Conservation (phyloP, 139 green algal genomes). For the Diplosphaera chodatii region DNA sequence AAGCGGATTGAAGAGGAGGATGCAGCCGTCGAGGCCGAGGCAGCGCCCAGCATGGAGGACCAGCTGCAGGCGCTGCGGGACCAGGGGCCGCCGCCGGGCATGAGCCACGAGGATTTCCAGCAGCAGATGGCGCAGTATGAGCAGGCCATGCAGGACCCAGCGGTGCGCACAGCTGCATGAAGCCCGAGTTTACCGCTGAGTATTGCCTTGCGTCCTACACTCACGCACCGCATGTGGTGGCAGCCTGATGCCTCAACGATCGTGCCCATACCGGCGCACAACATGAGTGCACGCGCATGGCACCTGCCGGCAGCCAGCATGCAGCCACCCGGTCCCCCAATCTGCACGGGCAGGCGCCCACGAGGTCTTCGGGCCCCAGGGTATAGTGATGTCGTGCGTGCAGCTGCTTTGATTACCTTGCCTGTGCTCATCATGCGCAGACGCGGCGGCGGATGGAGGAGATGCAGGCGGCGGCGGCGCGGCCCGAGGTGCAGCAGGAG, state of each 20-base stretch:
- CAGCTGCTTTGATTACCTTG: background rate
- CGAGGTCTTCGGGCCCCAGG: too few species aligned
- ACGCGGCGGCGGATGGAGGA: constrained; percentile 37
- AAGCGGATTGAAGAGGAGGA: background rate
- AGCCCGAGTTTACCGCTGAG: background rate
- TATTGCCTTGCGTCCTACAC: background rate
- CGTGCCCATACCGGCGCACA: too few species aligned
- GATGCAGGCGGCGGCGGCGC: constrained; percentile 62
- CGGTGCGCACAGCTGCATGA: background rate
- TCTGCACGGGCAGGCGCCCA: too few species aligned
- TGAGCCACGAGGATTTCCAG: background rate
- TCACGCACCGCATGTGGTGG: background rate
- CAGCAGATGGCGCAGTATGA: constrained; percentile 9
- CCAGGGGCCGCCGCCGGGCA: background rate
- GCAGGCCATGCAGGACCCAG: constrained; percentile 29
- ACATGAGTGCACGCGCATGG: too few species aligned
- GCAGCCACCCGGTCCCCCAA: too few species aligned
- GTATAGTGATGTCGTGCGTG: background rate
- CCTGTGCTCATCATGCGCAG: constrained; percentile 18
- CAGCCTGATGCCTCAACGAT: too few species aligned
- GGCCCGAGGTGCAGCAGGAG: constrained; percentile 51
- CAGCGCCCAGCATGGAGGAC: background rate
- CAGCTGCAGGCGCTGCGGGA: background rate
- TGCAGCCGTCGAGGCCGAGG: background rate
- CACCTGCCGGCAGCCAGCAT: too few species aligned